Evolutionary conservation across 768 basidiomycete genomes (phyloP).

Genomic region (Tricholoma furcatifolium): DNA sequence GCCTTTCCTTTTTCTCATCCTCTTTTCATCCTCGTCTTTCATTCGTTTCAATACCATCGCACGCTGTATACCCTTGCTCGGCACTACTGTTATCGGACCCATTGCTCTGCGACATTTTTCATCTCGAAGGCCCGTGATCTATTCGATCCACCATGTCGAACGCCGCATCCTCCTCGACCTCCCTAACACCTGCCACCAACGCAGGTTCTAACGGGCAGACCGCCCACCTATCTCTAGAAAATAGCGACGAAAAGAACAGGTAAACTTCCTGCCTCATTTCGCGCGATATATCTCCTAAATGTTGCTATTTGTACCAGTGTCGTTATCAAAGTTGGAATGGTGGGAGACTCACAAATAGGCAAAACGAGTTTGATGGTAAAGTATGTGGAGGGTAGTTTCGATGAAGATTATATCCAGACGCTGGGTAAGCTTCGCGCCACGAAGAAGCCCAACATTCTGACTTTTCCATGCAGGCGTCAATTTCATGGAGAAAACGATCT

Average conservation of each 20-base stretch:
- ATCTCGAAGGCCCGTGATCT: conserved; percentile 15
- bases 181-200: conserved; percentile 40
- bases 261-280: conserved; percentile 19
- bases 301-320: conserved; percentile 48
- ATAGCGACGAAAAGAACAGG: conserved; percentile 78
- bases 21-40: conserved; percentile 22
- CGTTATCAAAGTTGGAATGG: conserved; percentile 99
- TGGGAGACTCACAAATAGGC: conserved; percentile 98
- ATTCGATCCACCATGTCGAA: conserved; percentile 42
- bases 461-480: conserved; percentile 71
- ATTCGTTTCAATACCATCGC: conserved; percentile 20
- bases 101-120: conserved; percentile 17
- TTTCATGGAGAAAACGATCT: conserved; percentile 99
- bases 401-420: conserved; percentile 99
- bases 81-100: conserved; percentile 12
- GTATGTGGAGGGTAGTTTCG: conserved; percentile 98
- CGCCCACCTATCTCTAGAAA: conserved; percentile 48
- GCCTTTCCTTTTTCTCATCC: conserved; percentile 37
- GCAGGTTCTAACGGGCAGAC: conserved; percentile 55
- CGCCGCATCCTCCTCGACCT: conserved; percentile 47
- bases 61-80: conserved; percentile 18
- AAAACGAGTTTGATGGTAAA: conserved; percentile 99
- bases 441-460: conserved; percentile 6
- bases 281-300: conserved; percentile 1
- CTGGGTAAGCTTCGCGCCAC: conserved; percentile 59